These are phyloP conservation scores for Starmerella tilneyi DNA, from an alignment of 805 yeast species.

Conservation along the genomic window DNA sequence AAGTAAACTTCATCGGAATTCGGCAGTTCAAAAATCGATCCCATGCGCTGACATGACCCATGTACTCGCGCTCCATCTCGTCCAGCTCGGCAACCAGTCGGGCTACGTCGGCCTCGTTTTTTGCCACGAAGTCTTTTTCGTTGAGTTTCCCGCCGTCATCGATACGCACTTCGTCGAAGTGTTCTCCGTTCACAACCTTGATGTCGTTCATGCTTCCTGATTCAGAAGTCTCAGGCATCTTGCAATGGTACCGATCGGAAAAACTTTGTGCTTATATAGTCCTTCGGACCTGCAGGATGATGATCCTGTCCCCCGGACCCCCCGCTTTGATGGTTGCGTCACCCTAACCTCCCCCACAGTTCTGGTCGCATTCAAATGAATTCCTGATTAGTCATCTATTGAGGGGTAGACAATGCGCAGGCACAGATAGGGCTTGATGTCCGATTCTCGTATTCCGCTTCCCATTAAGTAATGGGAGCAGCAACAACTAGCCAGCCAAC, in stretches of 20 bases:
- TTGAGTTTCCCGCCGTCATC: slow-evolving; percentile 19
- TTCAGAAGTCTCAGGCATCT: too few species aligned
- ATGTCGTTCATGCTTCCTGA: neutral
- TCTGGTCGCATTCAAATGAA: neutral
- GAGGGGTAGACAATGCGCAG: slow-evolving; percentile 3
- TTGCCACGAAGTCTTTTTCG: slow-evolving; percentile 10
- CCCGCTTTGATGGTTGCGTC: neutral
- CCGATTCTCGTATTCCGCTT: too few species aligned
- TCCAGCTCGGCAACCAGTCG: slow-evolving; percentile 16
- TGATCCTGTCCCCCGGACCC: neutral
- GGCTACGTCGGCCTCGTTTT: slow-evolving; percentile 11
- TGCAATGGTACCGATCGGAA: neutral
- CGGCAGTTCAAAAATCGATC: slow-evolving; percentile 16
- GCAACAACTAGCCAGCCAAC: too few species aligned
- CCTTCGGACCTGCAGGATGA: neutral
- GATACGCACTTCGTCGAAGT: slow-evolving; percentile 7
- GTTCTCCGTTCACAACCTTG: slow-evolving; percentile 1
- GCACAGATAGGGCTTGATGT: too few species aligned
- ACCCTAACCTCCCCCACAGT: slow-evolving; percentile 11
- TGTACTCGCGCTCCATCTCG: slow-evolving; percentile 11
- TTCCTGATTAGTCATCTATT: neutral
- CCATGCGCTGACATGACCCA: slow-evolving; percentile 13
- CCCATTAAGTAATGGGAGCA: too few species aligned
- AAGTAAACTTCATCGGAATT: slow-evolving; percentile 13
- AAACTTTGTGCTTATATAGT: slow-evolving; percentile 1